Percentiles rank a stretch among this genome's conserved stretches.
phyloP scores from a whole-genome alignment of 305 asterid genomes.

The Petunia hybrid region DNA sequence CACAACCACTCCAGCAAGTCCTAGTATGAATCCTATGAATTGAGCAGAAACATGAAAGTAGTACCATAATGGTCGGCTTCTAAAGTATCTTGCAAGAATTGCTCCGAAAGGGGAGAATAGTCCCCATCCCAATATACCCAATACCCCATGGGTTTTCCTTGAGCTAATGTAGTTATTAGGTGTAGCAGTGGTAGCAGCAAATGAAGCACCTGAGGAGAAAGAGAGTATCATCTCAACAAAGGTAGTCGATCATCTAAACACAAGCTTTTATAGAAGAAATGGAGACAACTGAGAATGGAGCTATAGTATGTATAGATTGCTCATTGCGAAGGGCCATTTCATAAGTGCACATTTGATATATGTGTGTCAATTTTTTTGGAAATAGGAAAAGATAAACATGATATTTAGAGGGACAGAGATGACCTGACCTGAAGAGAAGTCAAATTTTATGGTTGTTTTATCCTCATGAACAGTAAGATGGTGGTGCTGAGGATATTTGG shows the following conservation, averaged over 20 bases:
- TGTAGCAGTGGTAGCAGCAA: slow-evolving; percentile 37
- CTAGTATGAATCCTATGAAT: slow-evolving; percentile 75
- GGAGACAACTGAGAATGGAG: slow-evolving; percentile 2
- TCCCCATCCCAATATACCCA: slow-evolving; percentile 83
- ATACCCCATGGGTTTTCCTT: slow-evolving; percentile 74
- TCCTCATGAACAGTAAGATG: slow-evolving; percentile 80
- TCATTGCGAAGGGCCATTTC: background rate
- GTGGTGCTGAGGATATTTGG: slow-evolving; percentile 79
- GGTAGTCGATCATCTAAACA: background rate
- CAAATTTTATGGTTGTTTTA: slow-evolving; percentile 62
- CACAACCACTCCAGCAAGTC: slow-evolving; percentile 68
- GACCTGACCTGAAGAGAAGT: slow-evolving; percentile 75
- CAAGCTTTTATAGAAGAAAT: background rate
- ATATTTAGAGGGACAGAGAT: background rate
- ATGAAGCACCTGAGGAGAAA: slow-evolving; percentile 53
- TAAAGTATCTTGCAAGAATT: slow-evolving; percentile 77
- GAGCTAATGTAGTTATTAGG: slow-evolving; percentile 52
- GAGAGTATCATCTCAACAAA: slow-evolving; percentile 11
- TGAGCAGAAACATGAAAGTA: slow-evolving; percentile 77
- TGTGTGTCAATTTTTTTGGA: slow-evolving; percentile 9
- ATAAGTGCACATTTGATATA: background rate
- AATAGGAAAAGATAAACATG: background rate
- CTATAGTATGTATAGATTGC: background rate
- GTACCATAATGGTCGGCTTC: slow-evolving; percentile 65
- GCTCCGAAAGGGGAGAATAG: slow-evolving; percentile 83